A percentile compares a stretch with the other conserved stretches of the same genome.
Conservation (phyloP, 192 early-diverging fungal species). For the Podila verticillata region DNA sequence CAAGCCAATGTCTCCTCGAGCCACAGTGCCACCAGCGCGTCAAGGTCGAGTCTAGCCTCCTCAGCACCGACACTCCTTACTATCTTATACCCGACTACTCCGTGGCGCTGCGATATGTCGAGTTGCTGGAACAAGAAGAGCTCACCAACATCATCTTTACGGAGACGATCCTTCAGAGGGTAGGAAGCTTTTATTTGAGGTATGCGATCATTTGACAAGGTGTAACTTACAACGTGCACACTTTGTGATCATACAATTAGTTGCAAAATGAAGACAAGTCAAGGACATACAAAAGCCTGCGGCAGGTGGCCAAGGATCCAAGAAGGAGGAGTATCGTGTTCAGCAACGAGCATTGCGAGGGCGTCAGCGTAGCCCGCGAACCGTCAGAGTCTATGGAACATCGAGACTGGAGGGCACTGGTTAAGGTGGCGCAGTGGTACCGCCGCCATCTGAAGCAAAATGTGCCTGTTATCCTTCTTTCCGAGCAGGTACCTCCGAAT, state of each 20-base stretch:
- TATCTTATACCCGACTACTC: conserved; percentile 65
- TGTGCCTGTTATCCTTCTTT: conserved; percentile 58
- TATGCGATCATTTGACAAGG: not conserved
- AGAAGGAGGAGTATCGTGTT: conserved; percentile 68
- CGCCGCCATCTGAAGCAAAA: conserved; percentile 53
- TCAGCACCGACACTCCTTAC: conserved; percentile 47
- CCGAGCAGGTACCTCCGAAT: conserved; percentile 47
- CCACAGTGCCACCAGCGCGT: conserved; percentile 46
- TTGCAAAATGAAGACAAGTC: conserved; percentile 71
- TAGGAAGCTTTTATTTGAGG: conserved; percentile 19
- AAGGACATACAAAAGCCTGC: conserved; percentile 67
- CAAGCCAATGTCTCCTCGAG: conserved; percentile 49
- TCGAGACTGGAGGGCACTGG: conserved; percentile 67
- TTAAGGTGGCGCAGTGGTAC: conserved; percentile 68
- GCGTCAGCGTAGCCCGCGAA: conserved; percentile 47
- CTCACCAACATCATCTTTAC: conserved; percentile 73
- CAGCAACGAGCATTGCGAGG: conserved; percentile 72
- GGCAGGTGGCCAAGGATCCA: conserved; percentile 67
- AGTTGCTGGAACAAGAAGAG: conserved; percentile 74
- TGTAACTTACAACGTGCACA: not conserved
- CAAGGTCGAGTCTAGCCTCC: conserved; percentile 45
- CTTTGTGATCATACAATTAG: conserved; percentile 15
- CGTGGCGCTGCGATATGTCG: conserved; percentile 68
- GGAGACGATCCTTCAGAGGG: conserved; percentile 69
- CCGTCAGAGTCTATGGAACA: conserved; percentile 48